Evolutionary conservation across 2,329 filamentous ascomycete species (phyloP).

Genomic region (Cadophora gregata): DNA sequence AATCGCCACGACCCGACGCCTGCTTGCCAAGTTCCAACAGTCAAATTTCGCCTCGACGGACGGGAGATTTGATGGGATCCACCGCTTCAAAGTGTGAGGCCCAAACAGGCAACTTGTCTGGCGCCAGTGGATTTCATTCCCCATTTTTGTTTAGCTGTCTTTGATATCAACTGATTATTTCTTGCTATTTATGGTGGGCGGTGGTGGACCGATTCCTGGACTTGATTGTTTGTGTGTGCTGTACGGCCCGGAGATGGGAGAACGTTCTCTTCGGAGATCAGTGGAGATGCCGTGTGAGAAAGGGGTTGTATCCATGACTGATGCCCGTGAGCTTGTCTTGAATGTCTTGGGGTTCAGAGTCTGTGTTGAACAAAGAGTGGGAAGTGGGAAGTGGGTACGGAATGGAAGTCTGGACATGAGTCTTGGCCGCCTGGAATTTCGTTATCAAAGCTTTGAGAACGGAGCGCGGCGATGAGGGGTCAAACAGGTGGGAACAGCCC

Average conservation of each 20-base stretch:
- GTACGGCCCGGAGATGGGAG: constrained; percentile 3
- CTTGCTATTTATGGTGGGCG: constrained; percentile 3
- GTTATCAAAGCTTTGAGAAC: constrained; percentile 24
- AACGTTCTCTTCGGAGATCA: constrained; percentile 9
- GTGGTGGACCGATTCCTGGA: not conserved
- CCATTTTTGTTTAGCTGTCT: not conserved
- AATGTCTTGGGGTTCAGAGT: not conserved
- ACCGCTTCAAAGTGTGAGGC: not conserved
- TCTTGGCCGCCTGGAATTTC: constrained; percentile 9
- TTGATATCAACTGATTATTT: not conserved
- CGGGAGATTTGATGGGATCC: constrained; percentile 24
- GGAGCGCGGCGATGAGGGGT: not conserved
- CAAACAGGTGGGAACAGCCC: constrained; percentile 2
- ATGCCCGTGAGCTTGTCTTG: not conserved
- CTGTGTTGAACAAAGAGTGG: not conserved
- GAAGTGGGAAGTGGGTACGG: not conserved
- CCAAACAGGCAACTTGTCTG: constrained; percentile 13
- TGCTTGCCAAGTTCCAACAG: constrained; percentile 17
- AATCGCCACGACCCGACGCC: not conserved
- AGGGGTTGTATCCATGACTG: not conserved
- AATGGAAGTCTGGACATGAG: not conserved
- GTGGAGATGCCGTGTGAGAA: constrained; percentile 11
- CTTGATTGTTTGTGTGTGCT: no score
- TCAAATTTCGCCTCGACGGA: constrained; percentile 14
- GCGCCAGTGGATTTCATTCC: not conserved